These are phyloP conservation scores for Claviceps sp. DNA, from an alignment of 2,329 filamentous ascomycete genomes.

Conservation along the genomic window DNA sequence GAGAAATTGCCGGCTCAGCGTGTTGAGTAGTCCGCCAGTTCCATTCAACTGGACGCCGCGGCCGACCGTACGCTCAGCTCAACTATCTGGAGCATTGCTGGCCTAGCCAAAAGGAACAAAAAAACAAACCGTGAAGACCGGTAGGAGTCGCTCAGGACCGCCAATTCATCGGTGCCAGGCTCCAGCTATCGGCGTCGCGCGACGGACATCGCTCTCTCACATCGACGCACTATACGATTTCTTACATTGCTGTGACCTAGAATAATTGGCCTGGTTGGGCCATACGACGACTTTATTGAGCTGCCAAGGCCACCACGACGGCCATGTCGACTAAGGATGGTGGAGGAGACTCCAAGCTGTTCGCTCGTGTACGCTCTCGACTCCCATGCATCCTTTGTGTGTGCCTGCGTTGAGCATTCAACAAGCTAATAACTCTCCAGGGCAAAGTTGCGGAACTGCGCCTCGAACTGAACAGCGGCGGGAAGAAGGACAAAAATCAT, in stretches of 20 bases:
- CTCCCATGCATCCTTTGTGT: conserved; percentile 27
- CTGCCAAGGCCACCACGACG: conserved; percentile 7
- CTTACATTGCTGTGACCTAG: conserved; percentile 1
- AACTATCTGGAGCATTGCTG: background rate
- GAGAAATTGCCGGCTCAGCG: background rate
- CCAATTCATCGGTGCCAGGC: conserved; percentile 1
- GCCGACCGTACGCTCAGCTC: background rate
- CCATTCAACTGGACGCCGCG: background rate
- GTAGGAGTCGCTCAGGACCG: background rate
- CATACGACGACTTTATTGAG: background rate
- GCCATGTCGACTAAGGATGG: conserved; percentile 41
- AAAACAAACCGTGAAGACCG: background rate
- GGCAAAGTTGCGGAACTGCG: conserved; percentile 97
- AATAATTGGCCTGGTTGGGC: background rate
- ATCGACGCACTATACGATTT: background rate
- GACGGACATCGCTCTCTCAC: conserved; percentile 4
- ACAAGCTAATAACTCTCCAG: conserved; percentile 52
- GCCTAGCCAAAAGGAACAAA: background rate
- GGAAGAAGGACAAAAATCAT: conserved; percentile 97
- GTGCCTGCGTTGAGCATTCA: conserved; percentile 29
- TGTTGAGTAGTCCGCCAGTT: background rate
- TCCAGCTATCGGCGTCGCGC: conserved; percentile 7
- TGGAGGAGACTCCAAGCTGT: conserved; percentile 97
- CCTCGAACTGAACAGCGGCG: conserved; percentile 81
- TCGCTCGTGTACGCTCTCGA: conserved; percentile 66